Base-by-base conservation (phyloP, 352 stramenopile species). In the Phytophthora idaei region DNA sequence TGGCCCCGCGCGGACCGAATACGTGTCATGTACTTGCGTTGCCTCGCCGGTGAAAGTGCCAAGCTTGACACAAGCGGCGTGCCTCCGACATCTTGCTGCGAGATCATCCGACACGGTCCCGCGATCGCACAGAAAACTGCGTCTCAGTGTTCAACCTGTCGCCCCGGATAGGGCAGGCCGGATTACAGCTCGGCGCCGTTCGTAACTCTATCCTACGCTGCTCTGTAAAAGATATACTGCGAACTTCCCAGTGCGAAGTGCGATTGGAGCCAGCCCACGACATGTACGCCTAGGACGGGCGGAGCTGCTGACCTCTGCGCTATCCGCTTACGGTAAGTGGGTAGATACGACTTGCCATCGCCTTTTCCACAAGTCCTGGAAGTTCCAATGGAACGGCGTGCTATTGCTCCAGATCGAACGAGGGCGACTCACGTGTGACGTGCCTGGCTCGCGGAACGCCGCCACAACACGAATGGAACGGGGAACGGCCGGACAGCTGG, bases 51-150 rank as follows among this genome's bases (percentile, higher is more conserved):
- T 21, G 17, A 21, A 21, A 21, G 17, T 21, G 28, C 17, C 34
- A 39, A 42, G 36, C 9, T 42, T n/a, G 36, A n/a, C 11, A 17
- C 36, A n/a, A 42, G 36, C 10, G 6, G 34, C 8, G 34, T 39
- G 34, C 37, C 62, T 57, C 25, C 1, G 29, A 55, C 57, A 71
- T 71, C 56, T 52, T 67, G 44, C 44, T 31, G 42, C 44, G 51
- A 36, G n/a, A 56, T 46, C 31, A 36, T 39, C 52, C 36, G 28
- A 25, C 36, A 49, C 25, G 32, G 45, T 32, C 17, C 58, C 5
- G 29, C 46, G 17, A 31, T 48, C 47, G 45, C 62, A 64, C 54
- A 69, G 55, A 64, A 64, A 69, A 60, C 32, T 56, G 48, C 28
- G 39, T 60, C 47, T 67, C 49, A 39, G 56, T 71, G 57, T 67